These are phyloP conservation scores for Castanea sativa DNA, from an alignment of 306 rosid genomes.

Conservation along the genomic window DNA sequence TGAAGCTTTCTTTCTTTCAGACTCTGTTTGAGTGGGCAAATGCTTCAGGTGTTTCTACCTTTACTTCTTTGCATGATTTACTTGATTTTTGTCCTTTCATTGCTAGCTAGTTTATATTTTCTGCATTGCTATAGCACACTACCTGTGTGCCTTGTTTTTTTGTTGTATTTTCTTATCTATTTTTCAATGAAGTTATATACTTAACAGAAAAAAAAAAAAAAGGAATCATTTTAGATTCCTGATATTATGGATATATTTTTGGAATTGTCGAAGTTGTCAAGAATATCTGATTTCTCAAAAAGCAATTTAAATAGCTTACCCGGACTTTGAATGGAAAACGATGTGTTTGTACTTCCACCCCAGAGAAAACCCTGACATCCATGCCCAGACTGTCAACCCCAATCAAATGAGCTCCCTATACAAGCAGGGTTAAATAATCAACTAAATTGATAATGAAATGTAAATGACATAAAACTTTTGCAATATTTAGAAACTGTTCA, in stretches of 20 bases:
- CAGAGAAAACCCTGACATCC: constrained; percentile 74
- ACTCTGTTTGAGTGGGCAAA: no score
- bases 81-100: no score
- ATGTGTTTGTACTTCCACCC: constrained; percentile 69
- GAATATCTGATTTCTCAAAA: not conserved
- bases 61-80: no score
- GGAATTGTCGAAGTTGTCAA: not conserved
- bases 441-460: not conserved
- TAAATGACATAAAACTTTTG: not conserved
- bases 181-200: no score
- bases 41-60: no score
- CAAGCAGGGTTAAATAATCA: constrained; percentile 22
- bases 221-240: not conserved
- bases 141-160: no score
- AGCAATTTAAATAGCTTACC: constrained; percentile 47
- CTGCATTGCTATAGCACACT: no score
- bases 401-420: constrained; percentile 80
- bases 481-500: not conserved
- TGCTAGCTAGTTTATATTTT: no score
- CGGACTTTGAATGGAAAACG: constrained; percentile 85
- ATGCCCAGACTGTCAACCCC: constrained; percentile 93
- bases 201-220: no score
- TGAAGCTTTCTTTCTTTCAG: no score
- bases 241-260: not conserved
- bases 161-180: no score